phyloP scores from a whole-genome alignment of 805 yeast species.

The Metschnikowia hibisci region DNA sequence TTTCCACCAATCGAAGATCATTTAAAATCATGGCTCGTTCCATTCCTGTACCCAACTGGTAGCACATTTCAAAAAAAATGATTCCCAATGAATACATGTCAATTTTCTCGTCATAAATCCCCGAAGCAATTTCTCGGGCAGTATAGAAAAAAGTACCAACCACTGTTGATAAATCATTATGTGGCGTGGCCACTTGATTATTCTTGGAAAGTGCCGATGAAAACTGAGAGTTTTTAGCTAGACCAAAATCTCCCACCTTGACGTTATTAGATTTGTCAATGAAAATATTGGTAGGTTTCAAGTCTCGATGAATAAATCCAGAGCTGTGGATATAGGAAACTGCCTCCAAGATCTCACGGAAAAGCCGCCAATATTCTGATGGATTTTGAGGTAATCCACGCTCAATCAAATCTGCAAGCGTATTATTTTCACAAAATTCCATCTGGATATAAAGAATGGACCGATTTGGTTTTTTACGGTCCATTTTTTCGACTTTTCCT shows the following conservation, averaged over 20 bases:
- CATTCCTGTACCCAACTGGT: conserved; percentile 84
- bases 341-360: conserved; percentile 86
- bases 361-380: conserved; percentile 84
- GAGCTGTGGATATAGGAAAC: conserved; percentile 86
- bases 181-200: conserved; percentile 35
- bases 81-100: conserved; percentile 95
- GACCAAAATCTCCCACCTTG: conserved; percentile 95
- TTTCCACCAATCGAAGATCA: conserved; percentile 51
- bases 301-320: conserved; percentile 92
- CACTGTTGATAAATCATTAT: conserved; percentile 81
- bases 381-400: conserved; percentile 65
- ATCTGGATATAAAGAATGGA: conserved; percentile 90
- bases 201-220: conserved; percentile 33
- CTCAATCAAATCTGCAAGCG: conserved; percentile 75
- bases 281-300: conserved; percentile 93
- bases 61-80: conserved; percentile 93
- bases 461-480: neutral
- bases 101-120: conserved; percentile 86
- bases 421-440: conserved; percentile 97
- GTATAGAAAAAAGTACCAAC: conserved; percentile 94
- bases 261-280: conserved; percentile 86
- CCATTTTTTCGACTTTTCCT: conserved; percentile 2
- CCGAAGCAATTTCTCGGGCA: conserved; percentile 80
- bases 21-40: conserved; percentile 78
- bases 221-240: conserved; percentile 82